Conservation (phyloP, 441 rosid genomes). For the Populus trichocarpa region DNA sequence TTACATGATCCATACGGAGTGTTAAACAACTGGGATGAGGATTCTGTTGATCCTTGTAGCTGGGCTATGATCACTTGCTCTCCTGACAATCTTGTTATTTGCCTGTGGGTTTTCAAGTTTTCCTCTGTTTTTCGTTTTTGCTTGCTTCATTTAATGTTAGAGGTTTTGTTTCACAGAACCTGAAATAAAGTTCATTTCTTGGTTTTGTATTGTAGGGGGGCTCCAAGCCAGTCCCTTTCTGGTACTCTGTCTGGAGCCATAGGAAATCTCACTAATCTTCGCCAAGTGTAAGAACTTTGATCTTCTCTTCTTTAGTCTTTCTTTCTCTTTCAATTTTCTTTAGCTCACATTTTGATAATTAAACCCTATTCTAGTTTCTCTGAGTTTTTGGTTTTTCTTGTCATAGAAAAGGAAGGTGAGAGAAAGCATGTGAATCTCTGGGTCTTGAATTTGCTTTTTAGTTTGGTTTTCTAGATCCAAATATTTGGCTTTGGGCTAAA, state of each 20-base stretch:
- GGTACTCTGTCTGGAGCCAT: slow-evolving; percentile 65
- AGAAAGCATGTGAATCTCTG: neutral
- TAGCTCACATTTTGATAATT: neutral
- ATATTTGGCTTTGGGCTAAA: neutral
- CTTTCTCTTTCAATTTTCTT: neutral
- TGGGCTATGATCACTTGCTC: slow-evolving; percentile 96
- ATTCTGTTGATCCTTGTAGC: slow-evolving; percentile 94
- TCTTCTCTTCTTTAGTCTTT: neutral
- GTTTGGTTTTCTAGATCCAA: neutral
- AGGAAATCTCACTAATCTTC: slow-evolving; percentile 78
- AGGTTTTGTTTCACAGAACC: slow-evolving; percentile 1
- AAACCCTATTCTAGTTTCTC: slow-evolving; percentile 4
- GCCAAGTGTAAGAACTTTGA: slow-evolving; percentile 62
- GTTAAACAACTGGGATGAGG: slow-evolving; percentile 84
- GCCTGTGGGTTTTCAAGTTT: slow-evolving; percentile 47
- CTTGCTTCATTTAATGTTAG: neutral
- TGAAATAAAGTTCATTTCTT: slow-evolving; percentile 7
- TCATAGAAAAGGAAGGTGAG: neutral
- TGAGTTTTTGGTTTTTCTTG: neutral
- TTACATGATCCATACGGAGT: slow-evolving; percentile 76
- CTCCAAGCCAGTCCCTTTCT: slow-evolving; percentile 87
- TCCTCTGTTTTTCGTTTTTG: neutral
- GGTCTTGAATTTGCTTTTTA: neutral
- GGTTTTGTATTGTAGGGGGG: slow-evolving; percentile 52
- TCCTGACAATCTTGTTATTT: slow-evolving; percentile 63